Conservation (phyloP, 257 asterid species). For the Solanum pennellii region DNA sequence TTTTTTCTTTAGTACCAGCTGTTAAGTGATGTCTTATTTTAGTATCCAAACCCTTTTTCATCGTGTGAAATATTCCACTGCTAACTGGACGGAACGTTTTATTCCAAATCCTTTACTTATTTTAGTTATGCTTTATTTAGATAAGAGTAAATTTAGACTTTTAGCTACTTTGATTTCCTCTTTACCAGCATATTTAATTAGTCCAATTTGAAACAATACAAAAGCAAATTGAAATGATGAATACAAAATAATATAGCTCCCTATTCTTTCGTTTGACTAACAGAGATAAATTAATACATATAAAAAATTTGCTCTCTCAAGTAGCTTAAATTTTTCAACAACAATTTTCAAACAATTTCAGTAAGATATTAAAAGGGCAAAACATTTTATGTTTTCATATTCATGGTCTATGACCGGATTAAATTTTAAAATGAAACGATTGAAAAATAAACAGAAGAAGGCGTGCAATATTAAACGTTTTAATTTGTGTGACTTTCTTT, state of each 20-base stretch:
- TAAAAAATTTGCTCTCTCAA: background rate
- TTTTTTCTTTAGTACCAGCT: background rate
- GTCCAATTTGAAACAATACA: background rate
- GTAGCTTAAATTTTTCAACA: background rate
- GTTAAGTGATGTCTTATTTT: background rate
- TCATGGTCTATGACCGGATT: background rate
- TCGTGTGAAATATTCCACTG: background rate
- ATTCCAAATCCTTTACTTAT: background rate
- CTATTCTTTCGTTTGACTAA: background rate
- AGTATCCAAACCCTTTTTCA: background rate
- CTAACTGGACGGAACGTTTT: background rate
- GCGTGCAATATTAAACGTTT: background rate
- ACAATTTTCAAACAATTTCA: background rate
- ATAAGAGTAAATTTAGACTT: background rate
- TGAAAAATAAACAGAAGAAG: background rate
- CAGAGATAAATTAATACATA: background rate
- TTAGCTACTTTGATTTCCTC: background rate
- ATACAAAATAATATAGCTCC: background rate
- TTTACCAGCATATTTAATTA: background rate
- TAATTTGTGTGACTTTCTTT: background rate
- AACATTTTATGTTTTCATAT: background rate
- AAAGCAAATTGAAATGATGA: background rate
- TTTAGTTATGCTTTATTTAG: background rate
- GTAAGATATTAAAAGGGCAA: background rate
- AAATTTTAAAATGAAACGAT: background rate